phyloP scores from a whole-genome alignment of 1,284 basidiomycete species.

The Melampsora larici-populina region DNA sequence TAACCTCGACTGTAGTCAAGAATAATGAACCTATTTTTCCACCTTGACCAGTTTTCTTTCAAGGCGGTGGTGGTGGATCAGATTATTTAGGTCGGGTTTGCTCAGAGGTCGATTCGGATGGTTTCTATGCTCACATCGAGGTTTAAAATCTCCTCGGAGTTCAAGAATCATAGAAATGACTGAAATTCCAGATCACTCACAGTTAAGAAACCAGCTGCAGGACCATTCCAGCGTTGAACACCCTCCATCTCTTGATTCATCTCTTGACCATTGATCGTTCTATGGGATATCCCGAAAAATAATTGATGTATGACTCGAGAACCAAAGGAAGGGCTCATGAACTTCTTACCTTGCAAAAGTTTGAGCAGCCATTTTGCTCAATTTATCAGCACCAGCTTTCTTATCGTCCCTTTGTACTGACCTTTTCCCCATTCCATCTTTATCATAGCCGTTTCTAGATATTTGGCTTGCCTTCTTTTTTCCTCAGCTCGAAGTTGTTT shows the following conservation, averaged over 20 bases:
- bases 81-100: conserved; percentile 68
- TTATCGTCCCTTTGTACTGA: conserved; percentile 75
- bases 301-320: neutral
- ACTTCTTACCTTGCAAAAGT: conserved; percentile 66
- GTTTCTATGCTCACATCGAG: conserved; percentile 25
- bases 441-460: conserved; percentile 75
- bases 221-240: conserved; percentile 86
- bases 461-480: conserved; percentile 69
- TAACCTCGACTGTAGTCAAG: too few relatives aligned
- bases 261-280: conserved; percentile 66
- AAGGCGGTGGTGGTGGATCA: conserved; percentile 78
- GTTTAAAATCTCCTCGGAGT: too few relatives aligned
- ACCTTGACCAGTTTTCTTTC: conserved; percentile 58
- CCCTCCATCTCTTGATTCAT: conserved; percentile 78
- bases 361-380: conserved; percentile 65
- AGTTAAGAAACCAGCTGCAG: conserved; percentile 84
- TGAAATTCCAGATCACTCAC: conserved; percentile 57
- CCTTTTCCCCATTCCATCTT: conserved; percentile 98
- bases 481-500: conserved; percentile 78
- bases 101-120: conserved; percentile 19
- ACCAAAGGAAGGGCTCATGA: neutral
- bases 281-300: neutral
- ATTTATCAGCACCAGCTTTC: conserved; percentile 64
- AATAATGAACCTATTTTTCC: neutral
- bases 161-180: neutral